Conservation (phyloP, 2,329 filamentous ascomycete species). For the Arthroderma sp. region DNA sequence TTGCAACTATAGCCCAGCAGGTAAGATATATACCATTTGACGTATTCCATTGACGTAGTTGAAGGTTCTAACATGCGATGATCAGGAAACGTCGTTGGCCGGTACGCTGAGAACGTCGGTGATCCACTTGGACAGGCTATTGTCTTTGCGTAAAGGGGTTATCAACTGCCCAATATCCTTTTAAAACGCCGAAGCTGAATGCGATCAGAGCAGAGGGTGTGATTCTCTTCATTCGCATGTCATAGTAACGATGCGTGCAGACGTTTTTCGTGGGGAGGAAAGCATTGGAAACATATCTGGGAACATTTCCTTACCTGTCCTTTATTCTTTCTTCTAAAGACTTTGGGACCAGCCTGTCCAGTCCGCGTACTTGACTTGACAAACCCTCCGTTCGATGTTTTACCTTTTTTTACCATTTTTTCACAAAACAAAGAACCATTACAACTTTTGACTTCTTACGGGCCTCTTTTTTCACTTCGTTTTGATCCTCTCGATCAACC, state of each 20-base stretch:
- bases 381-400: conserved; percentile 1
- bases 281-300: background rate
- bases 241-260: background rate
- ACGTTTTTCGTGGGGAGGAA: background rate
- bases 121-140: conserved; percentile 29
- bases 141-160: conserved; percentile 20
- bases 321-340: background rate
- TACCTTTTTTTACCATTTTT: conserved; percentile 19
- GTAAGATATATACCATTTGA: conserved; percentile 41
- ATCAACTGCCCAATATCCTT: background rate
- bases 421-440: conserved; percentile 14
- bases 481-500: background rate
- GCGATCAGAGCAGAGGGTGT: background rate
- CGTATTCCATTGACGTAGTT: background rate
- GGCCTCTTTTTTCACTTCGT: background rate
- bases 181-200: background rate
- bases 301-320: background rate
- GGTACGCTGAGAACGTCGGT: conserved; percentile 44
- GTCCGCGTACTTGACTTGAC: background rate
- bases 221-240: background rate
- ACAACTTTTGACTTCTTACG: background rate
- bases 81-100: conserved; percentile 43
- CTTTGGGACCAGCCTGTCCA: background rate
- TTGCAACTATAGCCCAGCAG: conserved; percentile 71
- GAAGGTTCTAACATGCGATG: conserved; percentile 8